Base-by-base conservation (phyloP, 1,139 yeast species). In the Protomyces macrosporus region DNA sequence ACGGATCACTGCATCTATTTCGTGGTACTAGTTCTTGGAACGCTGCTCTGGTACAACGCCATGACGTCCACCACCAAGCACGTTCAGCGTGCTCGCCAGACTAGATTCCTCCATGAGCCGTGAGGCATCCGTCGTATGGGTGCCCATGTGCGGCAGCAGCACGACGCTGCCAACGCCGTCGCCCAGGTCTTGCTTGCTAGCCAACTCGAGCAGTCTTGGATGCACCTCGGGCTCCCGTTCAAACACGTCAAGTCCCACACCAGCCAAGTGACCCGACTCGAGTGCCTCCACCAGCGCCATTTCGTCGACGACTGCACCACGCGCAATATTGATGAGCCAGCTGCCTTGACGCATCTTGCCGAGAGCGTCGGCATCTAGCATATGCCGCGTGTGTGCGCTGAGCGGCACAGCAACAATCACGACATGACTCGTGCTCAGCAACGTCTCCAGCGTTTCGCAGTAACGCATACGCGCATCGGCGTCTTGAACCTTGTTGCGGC, bases 201-300 rank as follows among this genome's bases (percentile, higher is more conserved):
- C 48, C 12, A 42, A 32, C 48, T 42, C 30, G 9, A 42, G 30
- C 30, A 42, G 32, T 10, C 51, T 55, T 5, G 51, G 42, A 36
- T 52, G 55, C 16, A 58, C 56, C n/a, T 39, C 35, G 7, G 63
- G 63, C 75, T 88, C 95, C 68, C 79, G 75, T 72, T 87, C 93
- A 74, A 86, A 86, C 35, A 88, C 96, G 71, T 88, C 96, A 34
- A 88, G 73, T 33, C 93, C 96, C 68, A 85, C 88, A 10, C 86
- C 77, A 51, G 84, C 83, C 53, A 88, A 81, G 69, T 86, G 84
- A 10, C 93, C 91, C 1, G 78, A 72, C 69, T 84, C 82, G 69
- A 88, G 77, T 16, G 84, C 82, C 32, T 77, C 78, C n/a, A 84
- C 79, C 65, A 88, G 73, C n/a, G 83, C 84, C 5, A 72, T 69